Conservation (phyloP, 1,284 basidiomycete genomes). For the Mycosarcoma maydis region DNA sequence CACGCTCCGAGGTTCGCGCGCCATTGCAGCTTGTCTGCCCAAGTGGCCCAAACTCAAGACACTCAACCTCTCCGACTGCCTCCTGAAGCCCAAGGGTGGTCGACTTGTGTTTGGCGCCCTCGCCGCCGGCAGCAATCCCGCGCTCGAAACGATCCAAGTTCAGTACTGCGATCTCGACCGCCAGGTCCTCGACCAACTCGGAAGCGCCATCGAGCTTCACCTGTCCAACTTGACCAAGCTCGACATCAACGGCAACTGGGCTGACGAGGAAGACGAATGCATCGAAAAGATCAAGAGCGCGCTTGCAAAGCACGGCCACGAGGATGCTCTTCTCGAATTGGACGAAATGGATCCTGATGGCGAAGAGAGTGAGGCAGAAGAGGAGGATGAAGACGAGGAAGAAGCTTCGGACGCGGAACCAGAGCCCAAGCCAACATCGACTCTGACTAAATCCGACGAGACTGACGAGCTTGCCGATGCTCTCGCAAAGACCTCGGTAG, state of each 20-base stretch:
- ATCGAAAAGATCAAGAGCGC: conserved; percentile 58
- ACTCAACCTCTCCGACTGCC: conserved; percentile 91
- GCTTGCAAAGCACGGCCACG: conserved; percentile 55
- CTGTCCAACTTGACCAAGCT: conserved; percentile 48
- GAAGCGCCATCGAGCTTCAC: conserved; percentile 50
- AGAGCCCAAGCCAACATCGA: conserved; percentile 4
- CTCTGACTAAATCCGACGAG: conserved; percentile 22
- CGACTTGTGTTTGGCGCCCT: conserved; percentile 55
- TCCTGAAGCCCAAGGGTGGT: conserved; percentile 75
- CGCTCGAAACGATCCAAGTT: conserved; percentile 57
- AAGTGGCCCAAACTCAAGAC: conserved; percentile 77
- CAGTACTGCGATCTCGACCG: conserved; percentile 65
- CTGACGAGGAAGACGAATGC: conserved; percentile 64
- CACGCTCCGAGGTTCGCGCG: conserved; percentile 77
- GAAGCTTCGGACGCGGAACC: conserved; percentile 19
- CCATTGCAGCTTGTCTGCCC: conserved; percentile 77
- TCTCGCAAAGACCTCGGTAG: conserved; percentile 36
- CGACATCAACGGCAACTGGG: conserved; percentile 66
- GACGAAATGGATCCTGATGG: conserved; percentile 66
- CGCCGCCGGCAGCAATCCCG: conserved; percentile 49
- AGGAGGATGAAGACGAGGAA: conserved; percentile 37
- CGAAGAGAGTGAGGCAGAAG: conserved; percentile 60
- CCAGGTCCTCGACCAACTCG: conserved; percentile 52
- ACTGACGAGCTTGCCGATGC: conserved; percentile 52
- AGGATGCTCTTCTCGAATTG: conserved; percentile 57